phyloP scores from a whole-genome alignment of 352 stramenopile genomes.

The Phytopythium vexans region DNA sequence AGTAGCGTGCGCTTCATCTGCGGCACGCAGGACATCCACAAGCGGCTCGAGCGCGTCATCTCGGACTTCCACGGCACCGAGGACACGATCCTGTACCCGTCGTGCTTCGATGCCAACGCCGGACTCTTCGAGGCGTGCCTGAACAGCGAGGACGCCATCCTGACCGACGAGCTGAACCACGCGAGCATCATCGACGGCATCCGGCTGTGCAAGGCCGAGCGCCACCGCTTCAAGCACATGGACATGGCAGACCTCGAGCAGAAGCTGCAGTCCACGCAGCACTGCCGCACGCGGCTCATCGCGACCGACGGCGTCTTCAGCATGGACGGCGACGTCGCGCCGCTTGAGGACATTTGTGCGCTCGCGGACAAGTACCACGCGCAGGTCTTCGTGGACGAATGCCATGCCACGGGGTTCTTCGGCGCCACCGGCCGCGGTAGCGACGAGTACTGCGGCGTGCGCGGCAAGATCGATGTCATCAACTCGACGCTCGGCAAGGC shows the following conservation, averaged over 20 bases:
- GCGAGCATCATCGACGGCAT: constrained; percentile 95
- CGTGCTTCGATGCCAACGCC: constrained; percentile 94
- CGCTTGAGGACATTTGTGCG: constrained; percentile 87
- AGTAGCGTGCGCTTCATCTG: constrained; percentile 94
- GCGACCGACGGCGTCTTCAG: constrained; percentile 94
- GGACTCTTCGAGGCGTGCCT: constrained; percentile 90
- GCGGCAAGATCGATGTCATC: constrained; percentile 91
- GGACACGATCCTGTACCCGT: constrained; percentile 93
- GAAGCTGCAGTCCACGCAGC: constrained; percentile 88
- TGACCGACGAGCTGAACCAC: constrained; percentile 93
- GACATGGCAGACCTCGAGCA: constrained; percentile 89
- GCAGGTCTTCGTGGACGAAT: constrained; percentile 93
- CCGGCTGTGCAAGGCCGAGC: constrained; percentile 91
- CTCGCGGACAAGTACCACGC: constrained; percentile 92
- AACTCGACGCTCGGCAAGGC: constrained; percentile 95
- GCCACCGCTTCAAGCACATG: constrained; percentile 93
- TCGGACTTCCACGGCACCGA: constrained; percentile 93
- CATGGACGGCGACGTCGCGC: constrained; percentile 94
- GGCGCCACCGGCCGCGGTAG: constrained; percentile 89
- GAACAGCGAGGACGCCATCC: constrained; percentile 88
- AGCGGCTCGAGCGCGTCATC: constrained; percentile 87
- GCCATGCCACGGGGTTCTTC: constrained; percentile 93
- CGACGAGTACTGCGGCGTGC: constrained; percentile 90
- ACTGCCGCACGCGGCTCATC: constrained; percentile 89
- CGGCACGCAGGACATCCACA: constrained; percentile 94